Percentiles rank a stretch among this genome's conserved stretches.
Evolutionary conservation across 2,329 filamentous ascomycete species (phyloP).

Genomic region (Nemania serpens): DNA sequence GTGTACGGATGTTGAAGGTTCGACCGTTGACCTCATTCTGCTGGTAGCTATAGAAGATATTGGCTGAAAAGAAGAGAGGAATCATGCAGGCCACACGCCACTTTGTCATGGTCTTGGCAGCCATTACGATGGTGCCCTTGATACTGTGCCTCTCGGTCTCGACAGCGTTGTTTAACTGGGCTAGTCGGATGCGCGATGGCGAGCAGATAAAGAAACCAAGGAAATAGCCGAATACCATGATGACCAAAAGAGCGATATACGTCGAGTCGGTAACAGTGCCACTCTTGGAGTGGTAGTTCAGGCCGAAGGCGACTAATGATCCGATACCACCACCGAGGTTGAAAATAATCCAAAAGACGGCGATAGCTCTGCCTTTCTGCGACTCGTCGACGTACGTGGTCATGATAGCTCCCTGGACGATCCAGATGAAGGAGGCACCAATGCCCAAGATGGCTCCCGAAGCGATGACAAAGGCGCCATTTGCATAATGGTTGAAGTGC

Average conservation of each 20-base stretch:
- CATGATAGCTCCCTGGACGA: slow-evolving; percentile 27
- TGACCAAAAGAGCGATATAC: slow-evolving; percentile 24
- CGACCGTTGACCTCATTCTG: slow-evolving; percentile 26
- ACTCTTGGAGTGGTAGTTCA: slow-evolving; percentile 25
- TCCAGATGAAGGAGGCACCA: slow-evolving; percentile 27
- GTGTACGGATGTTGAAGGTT: slow-evolving; percentile 27
- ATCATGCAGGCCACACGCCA: slow-evolving; percentile 26
- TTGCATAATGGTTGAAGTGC: slow-evolving; percentile 22
- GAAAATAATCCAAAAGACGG: slow-evolving; percentile 28
- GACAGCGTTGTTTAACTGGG: slow-evolving; percentile 21
- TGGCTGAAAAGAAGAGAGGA: slow-evolving; percentile 25
- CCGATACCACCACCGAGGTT: slow-evolving; percentile 27
- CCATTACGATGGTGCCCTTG: slow-evolving; percentile 19
- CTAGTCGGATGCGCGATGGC: slow-evolving; percentile 22
- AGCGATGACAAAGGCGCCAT: slow-evolving; percentile 21
- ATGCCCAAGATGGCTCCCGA: slow-evolving; percentile 25
- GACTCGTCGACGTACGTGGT: slow-evolving; percentile 29
- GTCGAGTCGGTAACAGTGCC: slow-evolving; percentile 24
- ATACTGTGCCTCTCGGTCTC: slow-evolving; percentile 22
- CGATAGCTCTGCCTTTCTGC: slow-evolving; percentile 27
- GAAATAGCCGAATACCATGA: slow-evolving; percentile 25
- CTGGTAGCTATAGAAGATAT: slow-evolving; percentile 28
- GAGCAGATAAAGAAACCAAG: slow-evolving; percentile 26
- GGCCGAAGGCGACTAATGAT: slow-evolving; percentile 24
- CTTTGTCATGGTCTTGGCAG: slow-evolving; percentile 18